Conservation (phyloP, 1,139 yeast genomes). For the Suhomyces bribrorum region DNA sequence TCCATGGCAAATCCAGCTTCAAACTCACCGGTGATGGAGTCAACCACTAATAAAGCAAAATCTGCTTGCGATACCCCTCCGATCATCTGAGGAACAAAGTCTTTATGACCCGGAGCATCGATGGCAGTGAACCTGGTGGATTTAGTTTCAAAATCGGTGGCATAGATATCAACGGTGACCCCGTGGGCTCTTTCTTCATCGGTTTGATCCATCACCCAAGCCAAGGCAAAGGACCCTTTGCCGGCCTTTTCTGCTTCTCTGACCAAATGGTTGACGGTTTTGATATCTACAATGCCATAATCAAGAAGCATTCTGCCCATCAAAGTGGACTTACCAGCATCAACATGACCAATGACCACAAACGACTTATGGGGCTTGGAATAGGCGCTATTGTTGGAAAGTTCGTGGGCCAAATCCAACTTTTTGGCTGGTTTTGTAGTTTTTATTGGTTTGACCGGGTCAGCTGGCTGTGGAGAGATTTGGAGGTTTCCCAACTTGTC, state of each 20-base stretch:
- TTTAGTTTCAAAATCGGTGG: slow-evolving; percentile 75
- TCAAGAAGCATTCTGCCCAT: slow-evolving; percentile 89
- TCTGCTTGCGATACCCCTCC: slow-evolving; percentile 61
- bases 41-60: slow-evolving; percentile 71
- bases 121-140: slow-evolving; percentile 75
- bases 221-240: slow-evolving; percentile 90
- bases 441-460: slow-evolving; percentile 19
- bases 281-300: slow-evolving; percentile 75
- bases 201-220: slow-evolving; percentile 98
- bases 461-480: slow-evolving; percentile 14
- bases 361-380: slow-evolving; percentile 70
- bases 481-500: slow-evolving; percentile 37
- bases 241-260: slow-evolving; percentile 83
- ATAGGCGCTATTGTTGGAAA: slow-evolving; percentile 34
- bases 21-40: slow-evolving; percentile 80
- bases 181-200: slow-evolving; percentile 87
- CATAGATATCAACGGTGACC: slow-evolving; percentile 91
- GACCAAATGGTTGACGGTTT: slow-evolving; percentile 72
- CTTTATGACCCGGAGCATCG: slow-evolving; percentile 81
- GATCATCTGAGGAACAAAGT: slow-evolving; percentile 57
- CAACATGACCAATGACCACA: slow-evolving; percentile 95
- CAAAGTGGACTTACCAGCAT: slow-evolving; percentile 94
- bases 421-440: slow-evolving; percentile 45
- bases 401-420: slow-evolving; percentile 41
- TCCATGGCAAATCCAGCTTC: slow-evolving; percentile 84